Percentiles rank a stretch among this genome's conserved stretches.
These are phyloP conservation scores for Alternaria brassicae DNA, from an alignment of 2,329 filamentous ascomycete species.

Conservation along the genomic window DNA sequence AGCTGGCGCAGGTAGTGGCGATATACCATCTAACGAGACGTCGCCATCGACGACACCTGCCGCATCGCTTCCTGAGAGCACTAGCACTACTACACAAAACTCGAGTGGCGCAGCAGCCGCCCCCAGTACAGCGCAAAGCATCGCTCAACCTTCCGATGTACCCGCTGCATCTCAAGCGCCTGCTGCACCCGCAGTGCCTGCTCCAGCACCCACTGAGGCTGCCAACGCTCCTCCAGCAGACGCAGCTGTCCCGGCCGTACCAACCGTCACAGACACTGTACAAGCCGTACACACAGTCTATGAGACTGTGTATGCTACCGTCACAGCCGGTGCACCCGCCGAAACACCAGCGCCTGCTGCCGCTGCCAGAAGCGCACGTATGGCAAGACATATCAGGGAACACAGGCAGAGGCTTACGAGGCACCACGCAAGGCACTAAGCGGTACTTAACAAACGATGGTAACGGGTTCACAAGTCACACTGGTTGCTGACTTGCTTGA, in stretches of 20 bases:
- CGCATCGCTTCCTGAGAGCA: constrained; percentile 7
- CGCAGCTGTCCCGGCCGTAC: not conserved
- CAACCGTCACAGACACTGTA: constrained; percentile 9
- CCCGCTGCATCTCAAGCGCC: constrained; percentile 4
- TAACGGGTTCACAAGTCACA: not conserved
- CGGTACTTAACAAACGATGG: not conserved
- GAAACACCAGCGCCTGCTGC: constrained; percentile 19
- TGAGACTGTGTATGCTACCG: constrained; percentile 25
- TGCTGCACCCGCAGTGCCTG: constrained; percentile 4
- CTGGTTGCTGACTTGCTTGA: constrained; percentile 11
- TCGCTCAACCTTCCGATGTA: constrained; percentile 11
- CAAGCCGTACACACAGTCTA: constrained; percentile 20
- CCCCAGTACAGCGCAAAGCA: constrained; percentile 13
- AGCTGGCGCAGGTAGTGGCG: constrained; percentile 3
- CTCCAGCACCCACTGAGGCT: constrained; percentile 8
- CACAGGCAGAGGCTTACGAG: constrained; percentile 24
- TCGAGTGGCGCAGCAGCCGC: constrained; percentile 5
- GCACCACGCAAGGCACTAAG: constrained; percentile 20
- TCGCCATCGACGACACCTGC: constrained; percentile 11
- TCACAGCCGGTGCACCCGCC: constrained; percentile 11
- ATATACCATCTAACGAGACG: constrained; percentile 1
- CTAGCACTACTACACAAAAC: constrained; percentile 3
- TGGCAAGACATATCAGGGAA: constrained; percentile 25
- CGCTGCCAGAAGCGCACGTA: constrained; percentile 14
- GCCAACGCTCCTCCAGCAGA: constrained; percentile 5